Evolutionary conservation across 345 rosid species (phyloP).

Genomic region (Mercurialis annua): DNA sequence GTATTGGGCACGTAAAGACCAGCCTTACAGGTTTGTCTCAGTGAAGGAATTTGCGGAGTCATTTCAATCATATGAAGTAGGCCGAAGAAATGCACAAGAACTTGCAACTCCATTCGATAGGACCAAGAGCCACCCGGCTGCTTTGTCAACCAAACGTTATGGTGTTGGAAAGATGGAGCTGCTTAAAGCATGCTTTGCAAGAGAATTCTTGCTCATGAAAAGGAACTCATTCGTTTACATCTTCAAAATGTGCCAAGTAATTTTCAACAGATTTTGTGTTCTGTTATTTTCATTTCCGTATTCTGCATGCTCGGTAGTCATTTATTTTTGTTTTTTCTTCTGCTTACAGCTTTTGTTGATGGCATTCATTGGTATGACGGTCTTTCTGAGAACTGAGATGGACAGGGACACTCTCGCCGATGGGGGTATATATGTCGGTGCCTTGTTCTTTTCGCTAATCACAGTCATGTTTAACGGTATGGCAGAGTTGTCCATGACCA

Average conservation of each 20-base stretch:
- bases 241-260: conserved; percentile 60
- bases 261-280: background rate
- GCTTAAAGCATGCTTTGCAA: conserved; percentile 44
- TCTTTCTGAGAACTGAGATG: conserved; percentile 41
- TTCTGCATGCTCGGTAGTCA: background rate
- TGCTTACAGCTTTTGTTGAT: conserved; percentile 27
- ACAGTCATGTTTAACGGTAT: conserved; percentile 62
- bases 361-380: conserved; percentile 27
- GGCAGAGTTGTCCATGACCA: conserved; percentile 73
- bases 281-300: background rate
- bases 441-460: conserved; percentile 52
- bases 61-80: conserved; percentile 39
- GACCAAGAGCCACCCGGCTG: conserved; percentile 53
- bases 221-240: conserved; percentile 51
- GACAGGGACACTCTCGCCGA: conserved; percentile 26
- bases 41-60: conserved; percentile 54
- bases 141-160: conserved; percentile 42
- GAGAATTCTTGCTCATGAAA: conserved; percentile 60
- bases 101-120: conserved; percentile 48
- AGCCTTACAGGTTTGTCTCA: conserved; percentile 47
- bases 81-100: conserved; percentile 36
- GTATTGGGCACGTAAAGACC: conserved; percentile 50
- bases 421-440: conserved; percentile 59
- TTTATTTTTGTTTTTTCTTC: background rate
- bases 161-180: conserved; percentile 53